Conservation (phyloP, 2,329 filamentous ascomycete genomes). For the Massarina eburnea region DNA sequence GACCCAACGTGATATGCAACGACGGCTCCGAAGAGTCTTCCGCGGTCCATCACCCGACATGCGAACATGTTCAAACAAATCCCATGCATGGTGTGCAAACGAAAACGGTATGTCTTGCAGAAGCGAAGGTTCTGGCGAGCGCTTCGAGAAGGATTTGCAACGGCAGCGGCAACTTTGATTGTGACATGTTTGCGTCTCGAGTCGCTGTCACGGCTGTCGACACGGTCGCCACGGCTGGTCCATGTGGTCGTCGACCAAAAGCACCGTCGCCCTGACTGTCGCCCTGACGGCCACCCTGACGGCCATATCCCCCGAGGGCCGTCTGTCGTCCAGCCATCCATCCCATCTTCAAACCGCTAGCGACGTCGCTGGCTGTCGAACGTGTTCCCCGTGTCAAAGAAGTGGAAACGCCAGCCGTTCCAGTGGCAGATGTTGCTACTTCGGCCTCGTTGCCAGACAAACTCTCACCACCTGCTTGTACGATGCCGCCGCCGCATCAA, state of each 20-base stretch:
- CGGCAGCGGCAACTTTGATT: slow-evolving; percentile 1
- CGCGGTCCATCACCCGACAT: slow-evolving; percentile 13
- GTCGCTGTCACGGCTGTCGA: background rate
- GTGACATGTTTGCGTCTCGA: background rate
- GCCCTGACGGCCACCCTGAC: too few relatives aligned
- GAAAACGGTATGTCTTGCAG: slow-evolving; percentile 13
- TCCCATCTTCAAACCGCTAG: background rate
- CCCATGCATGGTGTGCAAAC: slow-evolving; percentile 13
- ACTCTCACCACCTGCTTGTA: too few relatives aligned
- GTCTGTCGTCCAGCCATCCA: background rate
- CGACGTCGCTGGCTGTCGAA: background rate
- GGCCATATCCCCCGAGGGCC: too few relatives aligned
- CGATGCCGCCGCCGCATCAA: too few relatives aligned
- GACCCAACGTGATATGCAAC: background rate
- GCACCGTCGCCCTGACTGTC: too few relatives aligned
- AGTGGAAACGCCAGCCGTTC: slow-evolving; percentile 2
- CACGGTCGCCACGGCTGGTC: too few relatives aligned
- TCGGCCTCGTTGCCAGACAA: too few relatives aligned
- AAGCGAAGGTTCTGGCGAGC: slow-evolving; percentile 7
- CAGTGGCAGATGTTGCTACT: too few relatives aligned
- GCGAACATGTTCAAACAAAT: slow-evolving; percentile 33
- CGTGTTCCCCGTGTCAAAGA: slow-evolving; percentile 1
- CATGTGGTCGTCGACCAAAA: too few relatives aligned
- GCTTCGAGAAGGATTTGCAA: slow-evolving; percentile 6
- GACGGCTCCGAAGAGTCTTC: background rate